Conservation (phyloP, 805 yeast genomes). For the Ogataea populi-albae region DNA sequence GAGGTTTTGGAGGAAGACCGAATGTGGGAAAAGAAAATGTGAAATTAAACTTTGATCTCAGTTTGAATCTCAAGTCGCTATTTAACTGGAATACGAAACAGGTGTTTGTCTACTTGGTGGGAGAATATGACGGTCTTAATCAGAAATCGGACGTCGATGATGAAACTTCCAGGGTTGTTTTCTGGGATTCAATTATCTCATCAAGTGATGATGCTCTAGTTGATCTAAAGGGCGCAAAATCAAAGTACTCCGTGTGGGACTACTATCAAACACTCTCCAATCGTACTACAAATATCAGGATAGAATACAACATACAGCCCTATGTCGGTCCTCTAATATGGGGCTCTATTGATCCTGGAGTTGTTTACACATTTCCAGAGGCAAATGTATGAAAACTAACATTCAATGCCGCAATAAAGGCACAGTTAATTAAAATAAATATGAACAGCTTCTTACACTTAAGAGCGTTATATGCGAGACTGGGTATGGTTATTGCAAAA, state of each 20-base stretch:
- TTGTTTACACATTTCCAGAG: constrained; percentile 23
- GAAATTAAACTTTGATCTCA: constrained; percentile 67
- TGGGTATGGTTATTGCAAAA: too few species aligned
- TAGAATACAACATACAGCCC: constrained; percentile 94
- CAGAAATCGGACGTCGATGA: constrained; percentile 26
- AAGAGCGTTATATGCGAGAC: too few species aligned
- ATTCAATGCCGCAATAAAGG: too few species aligned
- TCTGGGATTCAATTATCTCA: constrained; percentile 86
- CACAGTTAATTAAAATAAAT: too few species aligned
- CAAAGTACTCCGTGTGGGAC: constrained; percentile 90
- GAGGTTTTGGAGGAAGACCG: constrained; percentile 54
- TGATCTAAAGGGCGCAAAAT: constrained; percentile 47
- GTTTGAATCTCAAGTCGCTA: constrained; percentile 68
- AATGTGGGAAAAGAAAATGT: constrained; percentile 76
- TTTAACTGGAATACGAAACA: constrained; percentile 98
- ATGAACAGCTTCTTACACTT: too few species aligned
- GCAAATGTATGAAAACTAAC: constrained; percentile 3
- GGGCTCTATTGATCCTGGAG: constrained; percentile 49
- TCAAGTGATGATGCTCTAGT: constrained; percentile 57
- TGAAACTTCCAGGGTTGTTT: constrained; percentile 55
- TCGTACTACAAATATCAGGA: constrained; percentile 61
- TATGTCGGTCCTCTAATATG: constrained; percentile 74
- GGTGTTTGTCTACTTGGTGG: constrained; percentile 86
- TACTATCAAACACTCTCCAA: constrained; percentile 57
- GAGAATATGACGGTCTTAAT: constrained; percentile 62